Evolutionary conservation across 2,329 filamentous ascomycete genomes (phyloP).

Genomic region (Mariannaea sp.): DNA sequence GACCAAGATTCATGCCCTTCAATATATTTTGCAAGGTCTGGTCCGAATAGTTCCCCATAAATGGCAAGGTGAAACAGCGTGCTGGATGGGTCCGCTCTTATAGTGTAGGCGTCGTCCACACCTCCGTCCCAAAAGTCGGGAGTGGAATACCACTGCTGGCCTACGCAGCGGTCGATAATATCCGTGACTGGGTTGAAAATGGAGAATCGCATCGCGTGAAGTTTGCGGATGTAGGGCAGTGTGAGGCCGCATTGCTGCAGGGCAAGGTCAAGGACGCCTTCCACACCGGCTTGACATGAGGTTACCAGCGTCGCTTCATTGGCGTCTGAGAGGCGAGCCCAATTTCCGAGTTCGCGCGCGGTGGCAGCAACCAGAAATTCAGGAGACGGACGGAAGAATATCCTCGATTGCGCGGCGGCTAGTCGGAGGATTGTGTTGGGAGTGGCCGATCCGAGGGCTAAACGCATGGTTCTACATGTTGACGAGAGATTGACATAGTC

Average conservation of each 20-base stretch:
- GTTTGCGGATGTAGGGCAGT: slow-evolving; percentile 12
- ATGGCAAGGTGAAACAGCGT: slow-evolving; percentile 14
- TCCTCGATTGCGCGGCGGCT: slow-evolving; percentile 7
- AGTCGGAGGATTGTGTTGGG: slow-evolving; percentile 10
- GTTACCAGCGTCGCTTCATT: slow-evolving; percentile 7
- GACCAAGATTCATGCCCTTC: not conserved
- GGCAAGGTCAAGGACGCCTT: slow-evolving; percentile 7
- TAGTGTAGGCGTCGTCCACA: slow-evolving; percentile 16
- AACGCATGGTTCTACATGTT: slow-evolving; percentile 6
- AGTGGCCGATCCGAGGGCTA: not conserved
- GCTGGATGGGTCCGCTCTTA: slow-evolving; percentile 1
- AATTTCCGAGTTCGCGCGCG: slow-evolving; percentile 11
- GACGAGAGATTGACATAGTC: slow-evolving; percentile 12
- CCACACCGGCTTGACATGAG: not conserved
- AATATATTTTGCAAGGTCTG: slow-evolving; percentile 4
- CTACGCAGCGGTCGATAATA: slow-evolving; percentile 16
- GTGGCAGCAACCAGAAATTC: slow-evolving; percentile 10
- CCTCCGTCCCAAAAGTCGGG: slow-evolving; percentile 15
- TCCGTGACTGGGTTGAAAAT: slow-evolving; percentile 11
- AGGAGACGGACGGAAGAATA: slow-evolving; percentile 15
- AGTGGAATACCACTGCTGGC: slow-evolving; percentile 5
- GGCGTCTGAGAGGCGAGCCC: not conserved
- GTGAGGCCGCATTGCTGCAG: slow-evolving; percentile 12
- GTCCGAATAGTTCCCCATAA: slow-evolving; percentile 13
- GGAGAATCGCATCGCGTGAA: slow-evolving; percentile 12